phyloP scores from a whole-genome alignment of 1,139 yeast species.

The Eremothecium coryli region DNA sequence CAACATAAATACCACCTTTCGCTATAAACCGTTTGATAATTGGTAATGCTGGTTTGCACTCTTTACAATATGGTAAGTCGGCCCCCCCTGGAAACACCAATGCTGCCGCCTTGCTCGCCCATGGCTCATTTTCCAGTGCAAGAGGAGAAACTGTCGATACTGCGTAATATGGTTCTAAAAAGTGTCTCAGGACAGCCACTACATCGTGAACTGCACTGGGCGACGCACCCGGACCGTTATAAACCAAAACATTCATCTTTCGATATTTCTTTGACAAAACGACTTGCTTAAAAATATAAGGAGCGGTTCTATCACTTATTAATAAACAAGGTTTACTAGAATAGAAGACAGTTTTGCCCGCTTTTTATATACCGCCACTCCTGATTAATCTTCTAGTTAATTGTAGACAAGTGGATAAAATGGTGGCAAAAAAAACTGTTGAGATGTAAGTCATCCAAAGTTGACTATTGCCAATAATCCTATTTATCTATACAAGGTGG shows the following conservation, averaged over 20 bases:
- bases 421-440: too few relatives aligned
- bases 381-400: too few relatives aligned
- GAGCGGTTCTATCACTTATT: too few relatives aligned
- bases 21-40: slow-evolving; percentile 53
- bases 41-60: slow-evolving; percentile 62
- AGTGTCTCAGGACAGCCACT: slow-evolving; percentile 59
- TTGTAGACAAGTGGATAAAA: too few relatives aligned
- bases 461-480: too few relatives aligned
- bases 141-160: slow-evolving; percentile 61
- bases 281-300: too few relatives aligned
- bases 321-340: too few relatives aligned
- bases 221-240: slow-evolving; percentile 72
- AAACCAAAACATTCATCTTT: slow-evolving; percentile 29
- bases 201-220: slow-evolving; percentile 80
- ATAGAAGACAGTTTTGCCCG: too few relatives aligned
- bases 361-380: too few relatives aligned
- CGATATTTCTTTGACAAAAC: too few relatives aligned
- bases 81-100: slow-evolving; percentile 96
- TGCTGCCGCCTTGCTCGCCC: slow-evolving; percentile 72
- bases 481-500: too few relatives aligned
- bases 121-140: slow-evolving; percentile 69
- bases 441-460: too few relatives aligned
- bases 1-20: slow-evolving; percentile 74
- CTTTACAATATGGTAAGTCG: slow-evolving; percentile 58
- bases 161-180: slow-evolving; percentile 84